These are phyloP conservation scores for Alternaria burnsii DNA, from an alignment of 2,329 filamentous ascomycete genomes.

Conservation along the genomic window DNA sequence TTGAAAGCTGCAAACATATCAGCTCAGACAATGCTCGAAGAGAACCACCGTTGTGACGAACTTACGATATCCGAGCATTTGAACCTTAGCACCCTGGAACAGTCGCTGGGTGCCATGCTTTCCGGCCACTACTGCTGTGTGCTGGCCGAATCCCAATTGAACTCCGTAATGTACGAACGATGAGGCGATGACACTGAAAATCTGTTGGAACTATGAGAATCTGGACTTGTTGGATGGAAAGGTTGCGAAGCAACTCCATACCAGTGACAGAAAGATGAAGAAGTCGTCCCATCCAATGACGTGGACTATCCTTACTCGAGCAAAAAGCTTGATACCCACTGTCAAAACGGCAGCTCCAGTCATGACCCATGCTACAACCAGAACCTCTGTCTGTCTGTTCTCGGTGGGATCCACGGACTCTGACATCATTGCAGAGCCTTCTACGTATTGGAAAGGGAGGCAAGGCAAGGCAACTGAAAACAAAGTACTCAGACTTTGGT, in stretches of 20 bases:
- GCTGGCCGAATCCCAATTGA: slow-evolving; percentile 14
- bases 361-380: slow-evolving; percentile 17
- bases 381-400: slow-evolving; percentile 9
- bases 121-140: slow-evolving; percentile 5
- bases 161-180: slow-evolving; percentile 14
- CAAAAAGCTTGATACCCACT: slow-evolving; percentile 16
- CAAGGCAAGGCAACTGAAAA: too few relatives aligned
- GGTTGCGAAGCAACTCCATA: neutral
- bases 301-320: slow-evolving; percentile 8
- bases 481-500: too few relatives aligned
- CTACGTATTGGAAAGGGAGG: too few relatives aligned
- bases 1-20: too few relatives aligned
- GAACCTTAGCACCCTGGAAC: slow-evolving; percentile 11
- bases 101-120: slow-evolving; percentile 10
- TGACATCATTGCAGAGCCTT: neutral
- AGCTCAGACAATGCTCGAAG: neutral
- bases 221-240: too few relatives aligned
- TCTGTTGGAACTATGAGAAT: neutral
- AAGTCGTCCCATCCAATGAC: slow-evolving; percentile 21
- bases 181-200: slow-evolving; percentile 14
- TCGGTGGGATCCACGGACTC: slow-evolving; percentile 1
- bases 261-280: slow-evolving; percentile 19
- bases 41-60: neutral
- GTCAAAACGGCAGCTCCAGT: slow-evolving; percentile 12
- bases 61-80: slow-evolving; percentile 21